Base-by-base conservation (phyloP, 108 stramenopile species). In the Nitzschia inconspicua region DNA sequence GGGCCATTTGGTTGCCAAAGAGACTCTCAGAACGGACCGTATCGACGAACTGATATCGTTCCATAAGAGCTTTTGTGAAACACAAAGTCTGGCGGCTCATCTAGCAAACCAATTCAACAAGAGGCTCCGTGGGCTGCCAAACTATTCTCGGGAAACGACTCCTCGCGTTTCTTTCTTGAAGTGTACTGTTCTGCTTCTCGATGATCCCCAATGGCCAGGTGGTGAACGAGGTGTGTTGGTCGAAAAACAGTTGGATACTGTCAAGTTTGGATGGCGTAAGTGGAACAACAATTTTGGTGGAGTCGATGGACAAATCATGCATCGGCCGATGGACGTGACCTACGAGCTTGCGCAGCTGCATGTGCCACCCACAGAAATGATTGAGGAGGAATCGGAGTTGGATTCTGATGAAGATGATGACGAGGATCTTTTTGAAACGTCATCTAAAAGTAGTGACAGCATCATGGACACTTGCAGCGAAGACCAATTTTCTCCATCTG, bases 251-350 rank as follows among this genome's bases (percentile, higher is more conserved):
- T 73, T 82, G 16, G 76, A 77, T 30, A 66, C 64, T 14, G 69
- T 77, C 11, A 50, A 63, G 11, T 78, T 66, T 44, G 18, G 36
- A 14, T 84, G 82, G 82, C 61, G 47, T 3, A 84, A 84, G 47
- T 84, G 75, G 73, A 84, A 77, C 42, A 69, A 78, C 53, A 84
- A 84, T 44, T 57, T 56, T 25, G 80, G 80, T 30, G 57, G 28
- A 14, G 65, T 66, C 6, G 65, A 66, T 47, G 65, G 65, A 31
- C 30, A 48, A 23, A 20, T 42, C 10, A n/a, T 18, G 4, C 65
- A 66, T 42, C 0, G 18, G 23, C 44, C 65, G 9, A 39, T 66
- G 11, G 65, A 66, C 22, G 51, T 66, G 8, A 55, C 55, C 16
- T 30, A 27, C 16, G 65, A 66, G 4, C 41, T 66, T 20, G 27